phyloP scores from a whole-genome alignment of 2,329 filamentous ascomycete species.

The Celoporthe dispersa region DNA sequence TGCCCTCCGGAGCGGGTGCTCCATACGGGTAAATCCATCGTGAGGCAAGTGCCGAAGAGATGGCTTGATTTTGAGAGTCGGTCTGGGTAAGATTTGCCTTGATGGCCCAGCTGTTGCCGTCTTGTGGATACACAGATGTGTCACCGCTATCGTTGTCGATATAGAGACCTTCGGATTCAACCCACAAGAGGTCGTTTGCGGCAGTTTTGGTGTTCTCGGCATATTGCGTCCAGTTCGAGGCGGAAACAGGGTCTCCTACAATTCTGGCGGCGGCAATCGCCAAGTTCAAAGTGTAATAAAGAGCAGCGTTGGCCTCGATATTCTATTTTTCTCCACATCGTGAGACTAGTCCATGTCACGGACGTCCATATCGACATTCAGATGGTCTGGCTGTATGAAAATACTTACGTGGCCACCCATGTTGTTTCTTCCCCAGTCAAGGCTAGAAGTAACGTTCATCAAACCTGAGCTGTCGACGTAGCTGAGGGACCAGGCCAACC shows the following conservation, averaged over 20 bases:
- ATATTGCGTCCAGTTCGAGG: slow-evolving; percentile 31
- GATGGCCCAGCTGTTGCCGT: slow-evolving; percentile 25
- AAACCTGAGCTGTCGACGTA: slow-evolving; percentile 45
- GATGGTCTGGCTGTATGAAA: not conserved
- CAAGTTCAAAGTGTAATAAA: slow-evolving; percentile 54
- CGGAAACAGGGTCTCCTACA: slow-evolving; percentile 44
- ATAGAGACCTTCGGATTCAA: slow-evolving; percentile 49
- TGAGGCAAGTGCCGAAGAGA: slow-evolving; percentile 14
- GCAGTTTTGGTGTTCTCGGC: slow-evolving; percentile 39
- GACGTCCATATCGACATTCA: not conserved
- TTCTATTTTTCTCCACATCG: slow-evolving; percentile 36
- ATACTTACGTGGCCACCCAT: slow-evolving; percentile 47
- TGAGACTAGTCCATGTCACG: not conserved
- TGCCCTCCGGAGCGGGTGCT: slow-evolving; percentile 21
- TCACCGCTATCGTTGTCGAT: slow-evolving; percentile 49
- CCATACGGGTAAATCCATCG: slow-evolving; percentile 22
- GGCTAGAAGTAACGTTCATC: slow-evolving; percentile 51
- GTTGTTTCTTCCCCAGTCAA: slow-evolving; percentile 56
- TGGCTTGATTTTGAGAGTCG: not conserved
- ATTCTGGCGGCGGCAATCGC: slow-evolving; percentile 51
- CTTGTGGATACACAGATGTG: slow-evolving; percentile 42
- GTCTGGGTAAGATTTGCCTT: slow-evolving; percentile 21
- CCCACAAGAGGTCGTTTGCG: slow-evolving; percentile 52
- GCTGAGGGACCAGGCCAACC: slow-evolving; percentile 45
- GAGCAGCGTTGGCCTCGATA: slow-evolving; percentile 54